Evolutionary conservation across 306 rosid genomes (phyloP), one percentile per base, ranked within the genome.

Genomic region (Quillaja saponaria): DNA sequence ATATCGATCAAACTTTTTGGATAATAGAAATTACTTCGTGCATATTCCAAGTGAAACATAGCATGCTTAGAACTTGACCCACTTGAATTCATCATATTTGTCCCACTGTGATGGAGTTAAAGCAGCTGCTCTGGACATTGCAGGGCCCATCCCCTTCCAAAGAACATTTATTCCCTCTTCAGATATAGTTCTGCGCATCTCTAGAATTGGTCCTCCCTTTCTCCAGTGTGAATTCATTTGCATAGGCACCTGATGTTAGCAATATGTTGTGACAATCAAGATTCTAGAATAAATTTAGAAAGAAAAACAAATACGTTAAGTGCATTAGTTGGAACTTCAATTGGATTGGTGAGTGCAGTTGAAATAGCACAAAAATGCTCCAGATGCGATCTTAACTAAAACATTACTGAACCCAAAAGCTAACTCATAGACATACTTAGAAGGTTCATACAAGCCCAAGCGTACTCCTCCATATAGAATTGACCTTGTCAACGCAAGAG

Each of bases 111-210:
- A 82, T 61, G 99, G 91, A 58, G 99, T 92, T 87, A 92, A 80
- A 39, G 84, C 79, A 75, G 95, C 90, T 31, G 97, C 99, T 80
- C 99, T 81, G 73, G 79, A 82, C 95, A 83, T 89, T 64, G 95
- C 99, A 85, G 96, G 99, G 52, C 95, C 91, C 48, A 92, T 81
- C 6, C 99, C 97, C 66, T 85, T 89, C 96, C 99, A 89, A 64
- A 92, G 85, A 68, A 89, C 86, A 79, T 35, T 83, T 55, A 85
- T 35, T 78, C 99, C 96, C 82, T 87, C 96, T 71, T 86, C 80
- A 18, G 89, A 74, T 64, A 83, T 49, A 47, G 88, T 89, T 72
- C 80, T 76, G 35, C 9, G 67, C 72, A 92, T 59, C 79, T 89
- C 97, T 55, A 51, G 60, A 13, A 66, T 61, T 7, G 94, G 76